Conservation (phyloP, 257 asterid genomes). For the Thymus mandschuricus region DNA sequence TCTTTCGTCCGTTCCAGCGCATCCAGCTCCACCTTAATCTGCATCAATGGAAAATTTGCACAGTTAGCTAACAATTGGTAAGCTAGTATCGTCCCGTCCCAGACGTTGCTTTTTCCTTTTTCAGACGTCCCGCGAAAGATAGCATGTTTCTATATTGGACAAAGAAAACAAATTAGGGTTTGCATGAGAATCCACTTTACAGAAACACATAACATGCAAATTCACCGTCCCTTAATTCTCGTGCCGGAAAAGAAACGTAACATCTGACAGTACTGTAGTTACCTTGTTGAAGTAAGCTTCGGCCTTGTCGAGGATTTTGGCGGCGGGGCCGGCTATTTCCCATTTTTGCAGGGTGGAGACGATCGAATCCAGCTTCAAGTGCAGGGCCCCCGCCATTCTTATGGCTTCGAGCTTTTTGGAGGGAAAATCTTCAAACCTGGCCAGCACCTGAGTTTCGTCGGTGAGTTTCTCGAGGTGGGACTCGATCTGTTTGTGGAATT, state of each 20-base stretch:
- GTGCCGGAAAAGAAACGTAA: too few species aligned
- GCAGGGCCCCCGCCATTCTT: conserved; percentile 78
- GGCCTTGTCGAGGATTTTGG: conserved; percentile 65
- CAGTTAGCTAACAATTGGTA: too few species aligned
- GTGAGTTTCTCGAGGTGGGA: conserved; percentile 79
- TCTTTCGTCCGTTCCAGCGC: conserved; percentile 77
- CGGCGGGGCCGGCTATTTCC: conserved; percentile 56
- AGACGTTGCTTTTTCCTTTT: too few species aligned
- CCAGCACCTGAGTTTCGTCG: conserved; percentile 86
- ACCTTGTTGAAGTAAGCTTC: conserved; percentile 79
- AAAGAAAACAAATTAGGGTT: too few species aligned
- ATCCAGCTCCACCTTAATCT: conserved; percentile 86
- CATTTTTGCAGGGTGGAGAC: conserved; percentile 55
- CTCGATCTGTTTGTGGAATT: conserved; percentile 67
- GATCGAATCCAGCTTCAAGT: conserved; percentile 58
- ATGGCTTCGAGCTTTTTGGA: conserved; percentile 78
- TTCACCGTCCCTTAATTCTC: too few species aligned
- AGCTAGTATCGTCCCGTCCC: too few species aligned
- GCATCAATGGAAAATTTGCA: neutral
- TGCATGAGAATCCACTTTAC: too few species aligned
- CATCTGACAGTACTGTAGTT: neutral
- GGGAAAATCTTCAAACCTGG: conserved; percentile 87
- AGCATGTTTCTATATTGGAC: too few species aligned
- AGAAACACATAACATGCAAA: too few species aligned
- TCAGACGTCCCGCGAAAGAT: too few species aligned